phyloP scores from a whole-genome alignment of 176 grass and related monocot genomes.

The Panicum miliaceum region DNA sequence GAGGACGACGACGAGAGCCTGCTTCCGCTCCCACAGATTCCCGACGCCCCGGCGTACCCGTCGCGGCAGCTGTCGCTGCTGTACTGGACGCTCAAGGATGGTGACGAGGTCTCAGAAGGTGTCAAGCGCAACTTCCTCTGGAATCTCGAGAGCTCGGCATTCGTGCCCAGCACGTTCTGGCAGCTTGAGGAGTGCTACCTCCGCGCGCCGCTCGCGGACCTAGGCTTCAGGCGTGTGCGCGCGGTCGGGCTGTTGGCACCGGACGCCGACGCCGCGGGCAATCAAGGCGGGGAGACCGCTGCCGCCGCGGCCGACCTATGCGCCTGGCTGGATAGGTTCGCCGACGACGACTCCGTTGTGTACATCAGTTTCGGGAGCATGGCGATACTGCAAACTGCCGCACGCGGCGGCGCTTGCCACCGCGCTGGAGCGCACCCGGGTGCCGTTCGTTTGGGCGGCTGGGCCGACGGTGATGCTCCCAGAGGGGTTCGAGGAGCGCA shows the following conservation, averaged over 20 bases:
- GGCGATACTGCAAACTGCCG: conserved; percentile 25
- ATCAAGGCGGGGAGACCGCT: conserved; percentile 30
- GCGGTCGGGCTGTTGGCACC: conserved; percentile 55
- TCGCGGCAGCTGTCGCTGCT: conserved; percentile 47
- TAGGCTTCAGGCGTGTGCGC: conserved; percentile 31
- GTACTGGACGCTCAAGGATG: conserved; percentile 43
- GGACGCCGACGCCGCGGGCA: background rate
- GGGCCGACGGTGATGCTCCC: conserved; percentile 24
- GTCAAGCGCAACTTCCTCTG: conserved; percentile 52
- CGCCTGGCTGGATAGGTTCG: conserved; percentile 62
- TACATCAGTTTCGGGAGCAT: conserved; percentile 68
- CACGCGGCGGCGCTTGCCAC: conserved; percentile 49
- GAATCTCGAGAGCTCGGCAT: conserved; percentile 42
- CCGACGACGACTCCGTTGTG: conserved; percentile 47
- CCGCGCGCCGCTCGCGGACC: conserved; percentile 39
- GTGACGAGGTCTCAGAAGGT: conserved; percentile 37
- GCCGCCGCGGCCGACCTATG: conserved; percentile 29
- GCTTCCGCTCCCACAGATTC: conserved; percentile 38
- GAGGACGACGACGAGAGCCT: conserved; percentile 18
- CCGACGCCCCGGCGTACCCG: conserved; percentile 37
- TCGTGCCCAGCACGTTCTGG: conserved; percentile 57
- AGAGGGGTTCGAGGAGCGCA: conserved; percentile 53
- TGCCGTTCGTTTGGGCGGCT: conserved; percentile 57
- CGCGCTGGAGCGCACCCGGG: conserved; percentile 49
- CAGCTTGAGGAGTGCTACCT: conserved; percentile 51